Conservation (phyloP, 2,329 filamentous ascomycete genomes). For the Pseudogymnoascus sp. region DNA sequence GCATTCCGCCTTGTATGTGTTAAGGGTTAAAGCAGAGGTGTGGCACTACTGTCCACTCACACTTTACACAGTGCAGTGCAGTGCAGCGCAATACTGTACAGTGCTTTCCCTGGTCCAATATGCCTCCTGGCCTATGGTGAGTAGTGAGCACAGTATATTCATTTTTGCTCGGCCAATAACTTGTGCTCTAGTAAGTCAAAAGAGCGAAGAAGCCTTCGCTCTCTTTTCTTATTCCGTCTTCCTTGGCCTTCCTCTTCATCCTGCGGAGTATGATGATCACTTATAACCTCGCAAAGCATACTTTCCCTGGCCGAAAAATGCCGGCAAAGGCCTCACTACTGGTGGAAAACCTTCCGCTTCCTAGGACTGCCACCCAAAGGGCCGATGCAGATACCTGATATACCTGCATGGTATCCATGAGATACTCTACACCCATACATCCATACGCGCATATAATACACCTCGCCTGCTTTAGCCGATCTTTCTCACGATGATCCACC, state of each 20-base stretch:
- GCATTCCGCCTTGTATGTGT: conserved; percentile 1
- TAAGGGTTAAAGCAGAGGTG: neutral
- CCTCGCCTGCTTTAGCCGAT: conserved; percentile 1
- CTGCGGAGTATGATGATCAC: neutral
- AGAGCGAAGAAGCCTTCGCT: neutral
- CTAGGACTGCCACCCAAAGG: neutral
- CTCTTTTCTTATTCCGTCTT: neutral
- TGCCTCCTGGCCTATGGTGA: neutral
- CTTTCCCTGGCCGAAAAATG: neutral
- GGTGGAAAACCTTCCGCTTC: neutral
- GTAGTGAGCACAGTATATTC: neutral
- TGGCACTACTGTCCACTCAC: neutral
- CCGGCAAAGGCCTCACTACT: neutral
- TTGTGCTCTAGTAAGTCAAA: neutral
- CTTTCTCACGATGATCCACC: conserved; percentile 1
- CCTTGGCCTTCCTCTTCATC: neutral
- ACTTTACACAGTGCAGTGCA: neutral
- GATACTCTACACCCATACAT: neutral
- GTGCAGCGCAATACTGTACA: neutral
- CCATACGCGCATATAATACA: neutral
- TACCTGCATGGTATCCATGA: neutral
- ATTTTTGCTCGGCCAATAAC: neutral
- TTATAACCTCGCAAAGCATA: neutral
- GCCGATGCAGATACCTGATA: conserved; percentile 1
- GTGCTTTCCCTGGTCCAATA: neutral